Evolutionary conservation across 2,329 filamentous ascomycete species (phyloP).

Genomic region (Ascochyta viciae-villosae): DNA sequence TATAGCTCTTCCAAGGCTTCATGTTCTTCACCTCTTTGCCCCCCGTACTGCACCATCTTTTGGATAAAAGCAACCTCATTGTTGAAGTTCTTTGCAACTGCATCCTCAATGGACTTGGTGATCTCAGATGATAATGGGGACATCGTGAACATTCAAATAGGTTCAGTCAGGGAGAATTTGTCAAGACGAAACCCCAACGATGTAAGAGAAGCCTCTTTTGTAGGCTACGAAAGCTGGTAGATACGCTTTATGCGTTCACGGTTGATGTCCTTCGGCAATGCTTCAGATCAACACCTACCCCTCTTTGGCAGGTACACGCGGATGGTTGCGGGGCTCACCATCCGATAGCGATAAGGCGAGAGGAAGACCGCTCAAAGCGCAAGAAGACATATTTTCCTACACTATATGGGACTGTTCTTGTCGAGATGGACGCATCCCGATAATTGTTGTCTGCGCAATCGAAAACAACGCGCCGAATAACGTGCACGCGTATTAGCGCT

Average conservation of each 20-base stretch:
- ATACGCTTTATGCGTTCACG: conserved; percentile 7
- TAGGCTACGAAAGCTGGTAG: not conserved
- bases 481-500: not conserved
- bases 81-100: conserved; percentile 26
- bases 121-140: conserved; percentile 15
- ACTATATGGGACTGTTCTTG: too few species aligned
- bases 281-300: conserved; percentile 8
- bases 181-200: not conserved
- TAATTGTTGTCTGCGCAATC: too few species aligned
- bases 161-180: not conserved
- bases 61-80: conserved; percentile 25
- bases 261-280: conserved; percentile 5
- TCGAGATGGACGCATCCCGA: too few species aligned
- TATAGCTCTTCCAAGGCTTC: conserved; percentile 23
- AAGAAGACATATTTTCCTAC: too few species aligned
- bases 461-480: not conserved
- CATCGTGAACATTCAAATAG: conserved; percentile 4
- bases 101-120: conserved; percentile 18
- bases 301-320: conserved; percentile 20
- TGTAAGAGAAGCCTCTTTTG: not conserved
- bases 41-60: conserved; percentile 27
- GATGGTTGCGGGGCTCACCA: conserved; percentile 7
- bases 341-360: conserved; percentile 3
- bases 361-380: not conserved
- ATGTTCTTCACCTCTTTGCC: conserved; percentile 27